Percentiles rank a stretch among this genome's conserved stretches.
Evolutionary conservation across 352 stramenopile genomes (phyloP).

Genomic region (Phytopythium boreale): DNA sequence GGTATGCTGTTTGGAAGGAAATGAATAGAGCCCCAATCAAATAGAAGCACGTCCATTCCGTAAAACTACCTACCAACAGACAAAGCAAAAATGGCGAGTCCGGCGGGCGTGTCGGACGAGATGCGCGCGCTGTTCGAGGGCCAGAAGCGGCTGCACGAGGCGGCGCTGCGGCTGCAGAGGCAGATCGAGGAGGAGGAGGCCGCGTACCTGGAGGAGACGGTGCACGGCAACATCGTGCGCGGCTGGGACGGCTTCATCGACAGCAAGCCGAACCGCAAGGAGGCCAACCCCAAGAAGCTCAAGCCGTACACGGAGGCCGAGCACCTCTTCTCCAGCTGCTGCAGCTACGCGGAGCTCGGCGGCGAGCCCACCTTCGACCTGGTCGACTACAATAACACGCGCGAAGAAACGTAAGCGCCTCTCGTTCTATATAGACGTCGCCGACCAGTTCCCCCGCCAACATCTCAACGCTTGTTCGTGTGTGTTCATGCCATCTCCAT

Average conservation of each 20-base stretch:
- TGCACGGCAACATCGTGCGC: slow-evolving; percentile 85
- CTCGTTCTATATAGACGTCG: neutral
- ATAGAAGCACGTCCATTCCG: neutral
- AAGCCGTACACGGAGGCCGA: slow-evolving; percentile 77
- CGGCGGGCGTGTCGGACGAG: slow-evolving; percentile 46
- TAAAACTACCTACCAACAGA: neutral
- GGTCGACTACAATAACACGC: slow-evolving; percentile 37
- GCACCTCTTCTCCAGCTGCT: slow-evolving; percentile 78
- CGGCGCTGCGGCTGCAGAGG: slow-evolving; percentile 56
- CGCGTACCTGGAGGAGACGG: slow-evolving; percentile 78
- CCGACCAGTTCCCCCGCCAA: neutral
- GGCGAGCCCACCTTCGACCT: slow-evolving; percentile 50
- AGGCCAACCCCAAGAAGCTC: slow-evolving; percentile 74
- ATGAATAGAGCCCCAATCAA: neutral
- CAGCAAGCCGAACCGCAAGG: slow-evolving; percentile 73
- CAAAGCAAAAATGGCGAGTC: neutral
- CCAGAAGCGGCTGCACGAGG: slow-evolving; percentile 70
- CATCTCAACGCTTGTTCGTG: neutral
- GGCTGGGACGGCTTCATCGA: slow-evolving; percentile 88
- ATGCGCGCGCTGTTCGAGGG: slow-evolving; percentile 70
- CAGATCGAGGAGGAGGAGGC: slow-evolving; percentile 82
- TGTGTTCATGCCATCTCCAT: neutral
- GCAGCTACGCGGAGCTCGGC: slow-evolving; percentile 54
- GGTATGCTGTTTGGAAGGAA: slow-evolving; percentile 10
- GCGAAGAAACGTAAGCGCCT: slow-evolving; percentile 20